Base-by-base conservation (phyloP, 139 green algal species). In the Chlorella sorokiniana region DNA sequence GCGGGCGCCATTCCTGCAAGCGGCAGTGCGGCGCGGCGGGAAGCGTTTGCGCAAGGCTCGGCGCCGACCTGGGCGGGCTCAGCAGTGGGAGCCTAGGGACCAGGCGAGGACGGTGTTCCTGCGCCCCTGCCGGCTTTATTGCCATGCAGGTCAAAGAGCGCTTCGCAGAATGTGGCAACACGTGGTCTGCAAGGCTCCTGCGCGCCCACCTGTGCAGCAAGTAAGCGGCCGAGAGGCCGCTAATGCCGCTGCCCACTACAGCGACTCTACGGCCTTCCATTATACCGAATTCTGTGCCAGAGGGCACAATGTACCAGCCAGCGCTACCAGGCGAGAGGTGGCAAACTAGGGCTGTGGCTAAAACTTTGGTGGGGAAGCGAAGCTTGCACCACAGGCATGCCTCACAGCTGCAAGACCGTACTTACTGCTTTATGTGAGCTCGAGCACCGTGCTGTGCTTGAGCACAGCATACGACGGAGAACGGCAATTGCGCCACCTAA, bases 241-340 rank as follows among this genome's bases (percentile, higher is more conserved):
- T 90, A 45, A 98, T 94, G 35, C 96, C 96, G 0, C 72, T 89
- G 18, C 96, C 96, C 22, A 98, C 81, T 20, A 98, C 93, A 1
- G 93, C 95, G 4, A 98, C 86, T 22, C 82, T 79, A 61, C 40
- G 72, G 23, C 45, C 69, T 23, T 81, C 31, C 76, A 81, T 82
- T 3, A 3, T 23, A 29, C 31, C 42, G 18, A 42, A 69, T 69
- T 40, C 4, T 42, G 31, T 69, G 25, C 8, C 63, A 40, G 4
- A 4, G n/a, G 7, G 9, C 18, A 69, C 41, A 69, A 31, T 67
- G 48, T 16, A 16, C 48, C 16, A 25, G 48, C 16, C 14, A 11
- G 14, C 16, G 48, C 11, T 11, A 59, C 11, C 14, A 59, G 16
- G 16, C 11, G 48, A 59, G 48, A 16, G 48, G 16, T 16, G 48